Evolutionary conservation across 805 yeast species (phyloP), one percentile per base, ranked within the genome.

Genomic region (Candida quercuum): DNA sequence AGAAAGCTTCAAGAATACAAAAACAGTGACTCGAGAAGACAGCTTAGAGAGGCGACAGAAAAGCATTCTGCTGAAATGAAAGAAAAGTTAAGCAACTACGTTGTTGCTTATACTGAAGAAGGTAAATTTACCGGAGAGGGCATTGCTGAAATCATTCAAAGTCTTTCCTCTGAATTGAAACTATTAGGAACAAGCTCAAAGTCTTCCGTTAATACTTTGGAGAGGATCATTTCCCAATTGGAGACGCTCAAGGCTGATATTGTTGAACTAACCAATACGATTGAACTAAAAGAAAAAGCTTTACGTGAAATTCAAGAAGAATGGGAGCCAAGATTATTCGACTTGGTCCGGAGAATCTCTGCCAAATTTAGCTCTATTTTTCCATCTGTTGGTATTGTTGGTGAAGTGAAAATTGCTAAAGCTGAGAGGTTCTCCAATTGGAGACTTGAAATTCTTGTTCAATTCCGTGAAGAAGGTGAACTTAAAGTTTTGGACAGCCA

Each of bases 381-480:
- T 57, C 64, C 69, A 5, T 67, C 74, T 9, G 88, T 88, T 23
- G 95, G 95, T 2, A 83, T 91, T 57, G 87, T 80, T 19, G 99
- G 99, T n/a, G 78, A 74, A 47, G 86, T 93, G 5, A 57, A 60
- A 26, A 65, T 88, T 29, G 69, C 72, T 11, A 69, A 70, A 25
- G 70, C 67, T 24, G 69, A 66, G 16, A 74, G 70, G 2, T 86
- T 64, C 53, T 64, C 71, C 15, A 80, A 86, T 35, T 93, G 99
- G 99, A 75, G 77, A 49, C 62, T 93, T 35, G 84, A 85, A 42
- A 86, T 94, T 31, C 57, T 78, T 57, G 98, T 93, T 8, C 79
- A 86, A 44, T 93, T 93, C 58, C 72, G 99, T 53, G 87, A 83
- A 46, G 75, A 71, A 33, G 78, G 88, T 13, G 78, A 71, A n/a